These are phyloP conservation scores for Hyaloscypha finlandica DNA, from an alignment of 495 filamentous ascomycete species.

Conservation along the genomic window DNA sequence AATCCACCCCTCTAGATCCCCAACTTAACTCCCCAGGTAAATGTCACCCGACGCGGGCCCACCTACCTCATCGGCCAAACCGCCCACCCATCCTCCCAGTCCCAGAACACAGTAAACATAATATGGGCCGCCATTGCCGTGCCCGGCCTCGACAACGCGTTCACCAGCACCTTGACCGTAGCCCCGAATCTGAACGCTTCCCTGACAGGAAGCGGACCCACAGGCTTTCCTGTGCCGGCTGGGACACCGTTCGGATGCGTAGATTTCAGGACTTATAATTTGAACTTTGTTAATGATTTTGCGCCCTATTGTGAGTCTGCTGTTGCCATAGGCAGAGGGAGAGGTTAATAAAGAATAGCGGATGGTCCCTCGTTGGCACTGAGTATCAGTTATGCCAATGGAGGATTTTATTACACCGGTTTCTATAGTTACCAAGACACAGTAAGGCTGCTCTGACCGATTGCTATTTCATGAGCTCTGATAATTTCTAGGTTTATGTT, in stretches of 20 bases:
- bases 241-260: constrained; percentile 58
- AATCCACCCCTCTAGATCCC: neutral
- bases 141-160: constrained; percentile 53
- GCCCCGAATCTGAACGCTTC: constrained; percentile 58
- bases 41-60: constrained; percentile 58
- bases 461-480: neutral
- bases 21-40: constrained; percentile 31
- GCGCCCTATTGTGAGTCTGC: constrained; percentile 44
- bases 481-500: constrained; percentile 49
- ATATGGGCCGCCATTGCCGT: constrained; percentile 39
- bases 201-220: constrained; percentile 56
- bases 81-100: constrained; percentile 36
- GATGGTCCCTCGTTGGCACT: constrained; percentile 55
- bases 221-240: constrained; percentile 55
- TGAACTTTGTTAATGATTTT: constrained; percentile 61
- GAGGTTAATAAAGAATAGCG: constrained; percentile 11
- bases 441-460: constrained; percentile 33
- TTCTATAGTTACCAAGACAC: constrained; percentile 64
- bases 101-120: constrained; percentile 50
- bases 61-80: constrained; percentile 58
- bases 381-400: constrained; percentile 56
- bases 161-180: constrained; percentile 54
- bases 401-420: constrained; percentile 58
- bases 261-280: constrained; percentile 61
- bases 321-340: neutral